Base-by-base conservation (phyloP, 1,139 yeast genomes). In the Zygotorulaspora mrakii region DNA sequence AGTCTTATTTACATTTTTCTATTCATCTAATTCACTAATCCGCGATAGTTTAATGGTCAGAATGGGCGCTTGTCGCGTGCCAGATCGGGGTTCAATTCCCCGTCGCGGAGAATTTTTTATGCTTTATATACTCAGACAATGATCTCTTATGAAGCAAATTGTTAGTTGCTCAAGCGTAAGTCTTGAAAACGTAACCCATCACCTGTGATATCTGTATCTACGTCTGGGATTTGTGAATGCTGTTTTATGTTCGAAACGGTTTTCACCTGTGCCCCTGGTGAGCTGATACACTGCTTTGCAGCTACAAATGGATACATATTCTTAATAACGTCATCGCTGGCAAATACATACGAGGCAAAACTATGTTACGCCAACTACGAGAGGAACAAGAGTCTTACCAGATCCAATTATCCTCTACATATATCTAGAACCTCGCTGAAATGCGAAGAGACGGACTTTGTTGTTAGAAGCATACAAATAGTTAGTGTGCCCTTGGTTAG, bases 21-120 rank as follows among this genome's bases (percentile, higher is more conserved):
- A n/a, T n/a, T 7, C 23, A 24, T 24, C 6, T 11, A 28, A 6
- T 23, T 32, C 23, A 14, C n/a, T 9, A 32, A 29, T 59, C 62
- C 64, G 62, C 49, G 64, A 59, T 59, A 59, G 64, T 59, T 59
- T 59, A 59, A 58, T 59, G 64, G 64, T 58, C 48, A 59, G 64
- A 59, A 59, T 59, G 57, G 61, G 63, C 61, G 63, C 63, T 59
- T 59, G 64, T 59, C 64, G 63, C 64, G 64, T 56, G 61, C 62
- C 58, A 56, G 64, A 59, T 59, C 63, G 62, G 64, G 64, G 63
- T 59, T 59, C 64, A 57, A 59, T 59, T 59, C 64, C 64, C 63
- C 63, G 63, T 59, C 62, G 62, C 63, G 64, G 64, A 59, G 64
- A 42, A 40, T 45, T 50, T 50, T 50, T 45, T 25, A n/a, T 2